Evolutionary conservation across 2,329 filamentous ascomycete genomes (phyloP).

Genomic region (Aschersonia sp.): DNA sequence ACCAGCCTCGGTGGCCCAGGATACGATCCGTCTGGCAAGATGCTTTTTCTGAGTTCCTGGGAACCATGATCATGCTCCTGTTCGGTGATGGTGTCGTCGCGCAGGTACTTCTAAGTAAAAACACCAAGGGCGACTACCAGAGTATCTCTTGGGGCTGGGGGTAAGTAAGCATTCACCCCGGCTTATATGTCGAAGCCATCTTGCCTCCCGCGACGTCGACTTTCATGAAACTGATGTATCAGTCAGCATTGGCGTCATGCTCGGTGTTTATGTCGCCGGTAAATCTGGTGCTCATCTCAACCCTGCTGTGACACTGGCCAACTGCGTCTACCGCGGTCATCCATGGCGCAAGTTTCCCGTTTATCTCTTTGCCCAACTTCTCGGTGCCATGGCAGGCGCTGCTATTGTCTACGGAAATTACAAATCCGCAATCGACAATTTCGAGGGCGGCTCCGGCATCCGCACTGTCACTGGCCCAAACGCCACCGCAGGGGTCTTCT

Average conservation of each 20-base stretch:
- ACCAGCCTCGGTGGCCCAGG: slow-evolving; percentile 31
- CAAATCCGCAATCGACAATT: slow-evolving; percentile 46
- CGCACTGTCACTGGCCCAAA: slow-evolving; percentile 45
- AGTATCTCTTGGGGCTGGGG: slow-evolving; percentile 36
- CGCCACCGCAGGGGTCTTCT: slow-evolving; percentile 56
- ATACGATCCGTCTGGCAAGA: slow-evolving; percentile 38
- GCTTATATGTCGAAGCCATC: background rate
- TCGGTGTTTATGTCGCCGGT: slow-evolving; percentile 51
- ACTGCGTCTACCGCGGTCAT: slow-evolving; percentile 52
- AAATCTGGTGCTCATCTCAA: slow-evolving; percentile 56
- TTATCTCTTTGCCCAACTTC: slow-evolving; percentile 50
- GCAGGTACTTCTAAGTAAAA: slow-evolving; percentile 46
- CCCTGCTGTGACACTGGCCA: slow-evolving; percentile 55
- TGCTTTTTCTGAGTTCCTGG: slow-evolving; percentile 52
- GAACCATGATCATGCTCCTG: slow-evolving; percentile 51
- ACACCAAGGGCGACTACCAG: slow-evolving; percentile 31
- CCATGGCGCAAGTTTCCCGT: slow-evolving; percentile 56
- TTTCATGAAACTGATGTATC: background rate
- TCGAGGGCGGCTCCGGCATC: slow-evolving; percentile 44
- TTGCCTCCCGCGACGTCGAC: too few relatives aligned
- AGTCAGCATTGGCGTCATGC: slow-evolving; percentile 48
- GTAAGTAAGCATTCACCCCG: slow-evolving; percentile 14
- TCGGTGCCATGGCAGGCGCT: slow-evolving; percentile 51
- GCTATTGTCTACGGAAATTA: slow-evolving; percentile 50
- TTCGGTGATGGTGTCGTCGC: slow-evolving; percentile 61